phyloP scores from a whole-genome alignment of 1,284 basidiomycete species.

The Somion occarium region DNA sequence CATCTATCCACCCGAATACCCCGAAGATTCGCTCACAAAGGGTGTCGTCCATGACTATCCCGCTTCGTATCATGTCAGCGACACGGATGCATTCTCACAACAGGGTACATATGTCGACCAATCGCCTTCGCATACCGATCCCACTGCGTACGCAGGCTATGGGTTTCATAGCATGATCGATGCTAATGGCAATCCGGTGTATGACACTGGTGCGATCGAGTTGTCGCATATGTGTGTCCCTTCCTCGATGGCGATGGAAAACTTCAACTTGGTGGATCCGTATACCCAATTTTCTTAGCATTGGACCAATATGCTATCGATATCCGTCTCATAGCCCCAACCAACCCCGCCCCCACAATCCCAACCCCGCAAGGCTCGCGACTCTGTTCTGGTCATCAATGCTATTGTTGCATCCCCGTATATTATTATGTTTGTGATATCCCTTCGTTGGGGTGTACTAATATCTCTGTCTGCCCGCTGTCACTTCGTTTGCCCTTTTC shows the following conservation, averaged over 20 bases:
- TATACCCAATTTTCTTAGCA: background rate
- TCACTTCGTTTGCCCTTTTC: background rate
- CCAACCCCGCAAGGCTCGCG: background rate
- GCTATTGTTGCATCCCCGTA: background rate
- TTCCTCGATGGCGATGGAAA: conserved; percentile 3
- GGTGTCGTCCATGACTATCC: background rate
- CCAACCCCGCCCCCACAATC: background rate
- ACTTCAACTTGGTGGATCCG: background rate
- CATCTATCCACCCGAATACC: background rate
- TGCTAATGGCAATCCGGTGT: conserved; percentile 1
- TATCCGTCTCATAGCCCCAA: too few relatives aligned
- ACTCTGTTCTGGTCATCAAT: background rate
- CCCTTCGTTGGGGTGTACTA: background rate
- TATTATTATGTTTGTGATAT: background rate
- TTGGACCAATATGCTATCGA: background rate
- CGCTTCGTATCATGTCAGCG: background rate
- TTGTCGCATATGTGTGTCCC: conserved; percentile 9
- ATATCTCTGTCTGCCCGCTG: background rate
- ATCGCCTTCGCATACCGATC: background rate
- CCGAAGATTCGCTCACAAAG: background rate
- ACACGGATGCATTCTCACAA: background rate
- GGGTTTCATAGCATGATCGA: background rate
- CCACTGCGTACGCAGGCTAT: background rate
- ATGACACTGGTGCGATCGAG: conserved; percentile 9
- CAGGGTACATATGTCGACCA: background rate